Conservation (phyloP, 108 stramenopile genomes). For the Seminavis robusta region DNA sequence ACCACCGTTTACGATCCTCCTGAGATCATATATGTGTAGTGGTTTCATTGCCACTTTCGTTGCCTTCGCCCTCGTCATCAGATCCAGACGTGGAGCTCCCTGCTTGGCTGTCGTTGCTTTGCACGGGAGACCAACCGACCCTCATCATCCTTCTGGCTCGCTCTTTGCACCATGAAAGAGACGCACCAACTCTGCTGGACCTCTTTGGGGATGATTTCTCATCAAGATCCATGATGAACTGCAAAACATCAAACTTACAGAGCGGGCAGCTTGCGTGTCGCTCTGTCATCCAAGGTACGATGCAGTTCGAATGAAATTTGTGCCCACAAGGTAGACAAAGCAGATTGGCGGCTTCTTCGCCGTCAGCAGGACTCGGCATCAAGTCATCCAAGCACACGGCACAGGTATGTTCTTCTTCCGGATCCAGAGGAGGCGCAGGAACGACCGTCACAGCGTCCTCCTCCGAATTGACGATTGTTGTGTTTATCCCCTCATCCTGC, state of each 20-base stretch:
- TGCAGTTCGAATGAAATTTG: constrained; percentile 83
- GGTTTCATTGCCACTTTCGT: no score
- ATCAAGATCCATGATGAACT: constrained; percentile 14
- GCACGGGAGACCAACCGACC: no score
- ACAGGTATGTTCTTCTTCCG: constrained; percentile 53
- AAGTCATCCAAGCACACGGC: constrained; percentile 90
- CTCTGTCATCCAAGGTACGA: constrained; percentile 89
- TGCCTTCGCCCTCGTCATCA: no score
- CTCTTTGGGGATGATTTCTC: no score
- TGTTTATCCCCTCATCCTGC: background rate
- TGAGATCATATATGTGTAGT: no score
- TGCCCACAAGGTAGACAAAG: constrained; percentile 85
- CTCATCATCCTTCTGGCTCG: no score
- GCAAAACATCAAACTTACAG: constrained; percentile 60
- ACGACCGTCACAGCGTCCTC: background rate
- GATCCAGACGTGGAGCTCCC: no score
- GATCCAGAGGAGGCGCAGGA: background rate
- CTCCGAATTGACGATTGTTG: background rate
- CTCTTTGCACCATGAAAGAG: no score
- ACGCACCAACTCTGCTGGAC: no score
- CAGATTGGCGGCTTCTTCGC: constrained; percentile 50
- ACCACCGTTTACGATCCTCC: no score
- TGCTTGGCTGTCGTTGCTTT: no score
- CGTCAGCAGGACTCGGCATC: no score
- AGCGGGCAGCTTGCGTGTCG: constrained; percentile 77